phyloP scores from a whole-genome alignment of 192 early-diverging fungal species.

The Entomortierella lignicola region DNA sequence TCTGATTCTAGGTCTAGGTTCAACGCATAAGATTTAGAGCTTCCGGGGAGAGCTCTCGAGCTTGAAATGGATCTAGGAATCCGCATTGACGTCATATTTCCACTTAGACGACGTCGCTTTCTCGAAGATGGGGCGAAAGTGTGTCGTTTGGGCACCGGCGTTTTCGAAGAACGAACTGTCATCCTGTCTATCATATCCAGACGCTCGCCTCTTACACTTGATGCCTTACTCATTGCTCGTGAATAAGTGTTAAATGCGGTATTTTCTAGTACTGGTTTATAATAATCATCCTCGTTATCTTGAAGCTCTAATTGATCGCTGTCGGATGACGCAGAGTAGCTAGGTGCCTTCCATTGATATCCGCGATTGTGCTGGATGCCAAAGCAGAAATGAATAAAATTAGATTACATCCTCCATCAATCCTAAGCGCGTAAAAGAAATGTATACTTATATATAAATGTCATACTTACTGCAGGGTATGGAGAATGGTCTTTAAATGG shows the following conservation, averaged over 20 bases:
- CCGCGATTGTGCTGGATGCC: neutral
- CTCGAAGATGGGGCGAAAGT: neutral
- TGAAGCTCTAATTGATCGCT: neutral
- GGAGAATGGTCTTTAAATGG: neutral
- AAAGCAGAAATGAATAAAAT: too few relatives aligned
- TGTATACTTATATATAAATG: neutral
- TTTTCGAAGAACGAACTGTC: conserved; percentile 15
- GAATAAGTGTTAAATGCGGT: neutral
- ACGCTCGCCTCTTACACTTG: neutral
- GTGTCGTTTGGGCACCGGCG: neutral
- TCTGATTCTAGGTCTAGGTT: neutral
- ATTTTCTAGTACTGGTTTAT: too few relatives aligned
- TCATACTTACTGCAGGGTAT: neutral
- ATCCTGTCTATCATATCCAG: conserved; percentile 39
- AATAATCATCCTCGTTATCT: too few relatives aligned
- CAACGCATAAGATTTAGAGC: neutral
- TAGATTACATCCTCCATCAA: too few relatives aligned
- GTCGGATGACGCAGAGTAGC: neutral
- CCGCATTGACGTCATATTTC: neutral
- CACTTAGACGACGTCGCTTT: conserved; percentile 21
- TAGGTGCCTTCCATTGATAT: neutral
- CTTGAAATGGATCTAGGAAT: neutral
- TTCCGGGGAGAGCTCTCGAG: neutral
- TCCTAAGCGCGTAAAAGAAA: neutral
- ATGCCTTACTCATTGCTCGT: neutral